These are phyloP conservation scores for Fusarium compactum DNA, from an alignment of 2,329 filamentous ascomycete species.

Conservation along the genomic window DNA sequence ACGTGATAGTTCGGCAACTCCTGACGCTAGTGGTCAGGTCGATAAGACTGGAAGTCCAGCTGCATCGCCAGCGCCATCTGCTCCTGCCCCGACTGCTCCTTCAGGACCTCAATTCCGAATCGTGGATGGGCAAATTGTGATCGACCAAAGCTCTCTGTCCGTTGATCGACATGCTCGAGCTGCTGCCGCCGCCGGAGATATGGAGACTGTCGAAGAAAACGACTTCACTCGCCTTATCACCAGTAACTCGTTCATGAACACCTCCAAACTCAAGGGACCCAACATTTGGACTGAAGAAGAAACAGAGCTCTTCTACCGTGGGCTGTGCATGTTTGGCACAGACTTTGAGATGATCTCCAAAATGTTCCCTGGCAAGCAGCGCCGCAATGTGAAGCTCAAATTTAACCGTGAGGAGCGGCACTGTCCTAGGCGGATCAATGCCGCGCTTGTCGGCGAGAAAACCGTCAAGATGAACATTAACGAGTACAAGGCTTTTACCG, in stretches of 20 bases:
- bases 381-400: constrained; percentile 83
- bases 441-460: constrained; percentile 71
- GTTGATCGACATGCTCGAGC: constrained; percentile 77
- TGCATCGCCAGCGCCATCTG: constrained; percentile 42
- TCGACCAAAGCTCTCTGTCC: constrained; percentile 75
- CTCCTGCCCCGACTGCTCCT: constrained; percentile 47
- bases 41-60: constrained; percentile 43
- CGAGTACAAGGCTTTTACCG: constrained; percentile 68
- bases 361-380: constrained; percentile 78
- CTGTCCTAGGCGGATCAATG: constrained; percentile 72
- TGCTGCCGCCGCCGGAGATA: constrained; percentile 61
- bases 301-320: constrained; percentile 81
- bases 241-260: constrained; percentile 72
- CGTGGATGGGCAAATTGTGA: constrained; percentile 78
- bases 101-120: constrained; percentile 70
- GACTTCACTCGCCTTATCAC: constrained; percentile 81
- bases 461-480: constrained; percentile 69
- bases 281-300: constrained; percentile 78
- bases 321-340: constrained; percentile 81
- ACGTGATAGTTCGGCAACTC: constrained; percentile 41
- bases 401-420: constrained; percentile 83
- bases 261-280: constrained; percentile 71
- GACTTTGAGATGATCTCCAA: constrained; percentile 84
- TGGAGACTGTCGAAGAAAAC: constrained; percentile 79
- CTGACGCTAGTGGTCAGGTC: constrained; percentile 30